Evolutionary conservation across 192 early-diverging fungal species (phyloP), one percentile per base, ranked within the genome.

Genomic region (Coemansia nantahalensis): DNA sequence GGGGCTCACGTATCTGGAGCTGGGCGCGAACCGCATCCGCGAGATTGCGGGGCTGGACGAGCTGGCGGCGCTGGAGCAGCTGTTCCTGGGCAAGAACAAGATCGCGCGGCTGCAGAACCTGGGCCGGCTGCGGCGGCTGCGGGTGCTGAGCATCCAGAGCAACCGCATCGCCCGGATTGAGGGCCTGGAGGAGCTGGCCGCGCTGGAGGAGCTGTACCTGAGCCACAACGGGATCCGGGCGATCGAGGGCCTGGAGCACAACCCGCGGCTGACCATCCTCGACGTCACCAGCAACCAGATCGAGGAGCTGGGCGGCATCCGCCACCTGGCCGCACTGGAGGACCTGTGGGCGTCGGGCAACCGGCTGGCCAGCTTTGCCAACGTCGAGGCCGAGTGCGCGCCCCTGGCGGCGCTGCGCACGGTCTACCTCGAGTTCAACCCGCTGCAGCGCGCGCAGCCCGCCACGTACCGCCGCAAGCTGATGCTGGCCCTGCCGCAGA

Each of bases 11-110:
- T 94, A 88, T 63, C 67, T 99, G 37, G 96, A 99, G 62, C 82
- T 99, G 0, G 96, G 96, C 14, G 93, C 93, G 1, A 99, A 99
- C 66, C 81, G 90, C 11, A 94, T 99, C 56, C 80, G 93, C 83
- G 60, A 48, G 13, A 94, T 98, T 45, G 87, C 90, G 47, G 87
- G 90, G 33, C 68, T 99, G 14, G 92, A 91, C 37, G 50, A 51
- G 17, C 69, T 99, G 46, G 82, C 84, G 16, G 86, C 84, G 46
- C 72, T 99, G 59, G 83, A 91, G 52, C 81, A 95, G 69, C 80
- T 99, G 9, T 99, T 91, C 83, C 75, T 99, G 23, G 97, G 97
- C 36, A 99, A 99, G 62, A 99, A 99, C 79, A 99, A 99, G 67
- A 94, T 99, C 32, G 74, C 79, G 4, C 80, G 80, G 51, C 78